These are phyloP conservation scores for Setaria viridis DNA, from an alignment of 202 grass and related monocot species.

Conservation along the genomic window DNA sequence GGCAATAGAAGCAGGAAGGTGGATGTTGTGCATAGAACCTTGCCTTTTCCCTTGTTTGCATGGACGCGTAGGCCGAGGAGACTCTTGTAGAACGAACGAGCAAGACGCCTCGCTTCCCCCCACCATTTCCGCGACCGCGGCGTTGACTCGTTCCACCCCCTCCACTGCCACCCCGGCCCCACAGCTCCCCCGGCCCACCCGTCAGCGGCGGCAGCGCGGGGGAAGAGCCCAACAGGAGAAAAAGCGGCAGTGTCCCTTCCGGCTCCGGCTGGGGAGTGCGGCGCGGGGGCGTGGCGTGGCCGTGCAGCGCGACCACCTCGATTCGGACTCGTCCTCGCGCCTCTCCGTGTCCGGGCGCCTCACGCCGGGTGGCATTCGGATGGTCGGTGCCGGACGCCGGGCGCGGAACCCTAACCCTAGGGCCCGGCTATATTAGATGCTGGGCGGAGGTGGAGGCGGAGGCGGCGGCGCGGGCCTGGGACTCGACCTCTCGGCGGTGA, in stretches of 20 bases:
- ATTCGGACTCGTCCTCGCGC: not conserved
- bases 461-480: constrained; percentile 29
- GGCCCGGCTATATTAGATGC: constrained; percentile 67
- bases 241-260: constrained; percentile 35
- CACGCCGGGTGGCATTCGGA: constrained; percentile 27
- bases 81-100: not conserved
- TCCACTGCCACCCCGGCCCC: not conserved
- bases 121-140: constrained; percentile 37
- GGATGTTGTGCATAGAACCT: not conserved
- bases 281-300: not conserved
- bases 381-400: constrained; percentile 52
- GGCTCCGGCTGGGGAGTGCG: constrained; percentile 32
- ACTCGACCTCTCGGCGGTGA: constrained; percentile 65
- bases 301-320: not conserved
- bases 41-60: not conserved
- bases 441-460: constrained; percentile 23
- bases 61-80: constrained; percentile 41
- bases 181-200: not conserved
- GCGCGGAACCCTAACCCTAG: constrained; percentile 63
- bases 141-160: constrained; percentile 21
- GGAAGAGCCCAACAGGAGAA: not conserved
- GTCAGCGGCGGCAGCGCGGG: constrained; percentile 25
- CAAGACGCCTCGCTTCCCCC: constrained; percentile 17
- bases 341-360: not conserved
- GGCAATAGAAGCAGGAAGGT: too few species aligned